Evolutionary conservation across 2,329 filamentous ascomycete species (phyloP), one percentile per base, ranked within the genome.

Genomic region (Capronia americana): DNA sequence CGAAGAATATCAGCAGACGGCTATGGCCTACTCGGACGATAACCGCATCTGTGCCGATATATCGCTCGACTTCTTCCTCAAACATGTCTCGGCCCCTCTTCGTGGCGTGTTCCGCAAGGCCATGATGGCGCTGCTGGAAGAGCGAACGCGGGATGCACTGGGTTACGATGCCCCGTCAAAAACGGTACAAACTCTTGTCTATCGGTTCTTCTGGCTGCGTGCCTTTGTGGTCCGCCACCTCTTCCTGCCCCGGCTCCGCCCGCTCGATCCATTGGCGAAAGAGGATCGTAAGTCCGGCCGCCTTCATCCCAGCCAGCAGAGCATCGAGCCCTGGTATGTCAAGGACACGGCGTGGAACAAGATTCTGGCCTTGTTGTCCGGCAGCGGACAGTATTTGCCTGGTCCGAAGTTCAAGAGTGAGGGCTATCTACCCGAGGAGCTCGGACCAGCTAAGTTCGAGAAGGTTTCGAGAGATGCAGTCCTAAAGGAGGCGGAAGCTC

Each of bases 121-220:
- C 4, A 14, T 41, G 34, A 41, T 41, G 34, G 34, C 34, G 34
- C 34, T 41, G 14, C 34, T 41, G 34, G 34, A 41, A 7, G 12
- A 14, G 12, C 34, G 14, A 41, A 41, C 34, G 5, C 34, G 34
- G 12, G 34, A 41, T 17, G 34, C 34, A 41, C 6, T 41, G 34
- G 34, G 34, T 7, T 41, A 41, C 34, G 34, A 3, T 17, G 34
- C 34, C 14, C 34, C 34, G 17, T 0, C 74, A 75, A 20, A 73
- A 56, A 26, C 55, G 17, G 48, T 61, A 4, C 26, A 61, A 26
- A n/a, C 28, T n/a, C 23, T 61, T 14, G 59, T 61, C 14, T 41
- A 61, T 41, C 46, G 32, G 1, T 41, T 50, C 50, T 61, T 61
- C 59, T n/a, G 48, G 32, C 32, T 61, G 11, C 59, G 59, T 26